phyloP scores from a whole-genome alignment of 1,284 basidiomycete genomes.

The Boletus semigastroideus region DNA sequence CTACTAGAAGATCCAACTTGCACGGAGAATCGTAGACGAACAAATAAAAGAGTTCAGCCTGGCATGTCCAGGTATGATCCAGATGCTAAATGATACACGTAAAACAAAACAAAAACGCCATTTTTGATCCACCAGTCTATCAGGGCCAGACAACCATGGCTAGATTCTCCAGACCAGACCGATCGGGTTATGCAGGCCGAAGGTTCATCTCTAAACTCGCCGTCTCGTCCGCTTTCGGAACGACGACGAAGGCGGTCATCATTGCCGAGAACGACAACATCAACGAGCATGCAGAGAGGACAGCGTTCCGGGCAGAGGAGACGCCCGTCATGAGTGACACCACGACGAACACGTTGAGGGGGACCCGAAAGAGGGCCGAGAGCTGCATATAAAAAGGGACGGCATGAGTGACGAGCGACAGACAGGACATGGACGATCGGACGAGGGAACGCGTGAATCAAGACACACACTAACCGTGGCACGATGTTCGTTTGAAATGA shows the following conservation, averaged over 20 bases:
- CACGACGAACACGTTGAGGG: conserved; percentile 72
- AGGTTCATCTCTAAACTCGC: conserved; percentile 19
- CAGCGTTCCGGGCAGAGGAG: conserved; percentile 59
- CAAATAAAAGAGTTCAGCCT: neutral
- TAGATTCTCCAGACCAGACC: neutral
- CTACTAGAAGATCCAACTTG: too few relatives aligned
- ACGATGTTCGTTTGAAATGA: conserved; percentile 72
- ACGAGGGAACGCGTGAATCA: neutral
- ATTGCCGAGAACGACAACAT: conserved; percentile 61
- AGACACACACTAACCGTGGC: conserved; percentile 58
- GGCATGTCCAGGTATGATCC: neutral
- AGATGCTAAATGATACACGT: neutral
- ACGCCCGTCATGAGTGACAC: conserved; percentile 69
- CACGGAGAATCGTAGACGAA: too few relatives aligned
- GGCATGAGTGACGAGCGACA: neutral
- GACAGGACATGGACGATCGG: neutral
- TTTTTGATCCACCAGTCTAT: neutral
- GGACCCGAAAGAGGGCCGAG: conserved; percentile 71
- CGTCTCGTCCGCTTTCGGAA: conserved; percentile 30
- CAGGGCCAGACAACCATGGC: neutral
- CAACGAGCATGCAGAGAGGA: conserved; percentile 58
- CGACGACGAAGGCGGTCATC: conserved; percentile 53
- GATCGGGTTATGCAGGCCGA: conserved; percentile 14
- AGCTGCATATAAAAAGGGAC: conserved; percentile 42
- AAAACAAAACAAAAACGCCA: neutral